Base-by-base conservation (phyloP, 2,329 filamentous ascomycete genomes). In the Periconia digitata region DNA sequence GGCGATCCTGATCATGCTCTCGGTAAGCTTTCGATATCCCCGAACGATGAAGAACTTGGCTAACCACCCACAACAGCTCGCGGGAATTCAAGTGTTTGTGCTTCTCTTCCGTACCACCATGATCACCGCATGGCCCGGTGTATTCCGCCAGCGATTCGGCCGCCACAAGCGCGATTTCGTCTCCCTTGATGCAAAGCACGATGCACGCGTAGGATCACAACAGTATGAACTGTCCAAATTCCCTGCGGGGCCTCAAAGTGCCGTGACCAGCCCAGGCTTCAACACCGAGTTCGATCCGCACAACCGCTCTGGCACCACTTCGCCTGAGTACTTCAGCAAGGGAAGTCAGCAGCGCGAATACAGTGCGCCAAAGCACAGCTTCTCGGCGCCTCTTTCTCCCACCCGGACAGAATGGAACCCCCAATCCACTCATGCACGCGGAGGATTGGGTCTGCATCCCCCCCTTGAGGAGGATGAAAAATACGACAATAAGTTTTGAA, bases 81-180 rank as follows among this genome's bases (percentile, higher is more conserved):
- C 92, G 55, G 92, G 92, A 7, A 76, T 97, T 40, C 95, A 92
- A 85, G 83, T 88, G 42, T 80, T 95, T 48, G 72, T 96, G 46
- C 83, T 97, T 49, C 83, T 96, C 24, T 87, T 88, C 32, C 86
- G 92, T 44, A 85, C 83, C 69, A 86, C 88, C n/a, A 95, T 97
- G 85, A 77, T 95, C 46, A 81, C 78, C 3, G 94, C 88, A 53
- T 99, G 94, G 94, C 58, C 77, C 36, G 85, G 95, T 21, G 73
- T 92, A 41, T 72, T 83, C 51, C 71, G 74, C 18, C 70, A 66
- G 29, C 74, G 76, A 44, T 66, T 74, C 51, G 76, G 72, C 56
- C 72, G 72, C 56, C 72, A 74, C 50, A 83, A 87, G 66, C 83
- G 84, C 60, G 92, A 97, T 70, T 97, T 96, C 62, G 88, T 96